A percentile compares a stretch with the other conserved stretches of the same genome.
These are phyloP conservation scores for Glebionis coronaria DNA, from an alignment of 129 eudicot genomes.

Conservation along the genomic window DNA sequence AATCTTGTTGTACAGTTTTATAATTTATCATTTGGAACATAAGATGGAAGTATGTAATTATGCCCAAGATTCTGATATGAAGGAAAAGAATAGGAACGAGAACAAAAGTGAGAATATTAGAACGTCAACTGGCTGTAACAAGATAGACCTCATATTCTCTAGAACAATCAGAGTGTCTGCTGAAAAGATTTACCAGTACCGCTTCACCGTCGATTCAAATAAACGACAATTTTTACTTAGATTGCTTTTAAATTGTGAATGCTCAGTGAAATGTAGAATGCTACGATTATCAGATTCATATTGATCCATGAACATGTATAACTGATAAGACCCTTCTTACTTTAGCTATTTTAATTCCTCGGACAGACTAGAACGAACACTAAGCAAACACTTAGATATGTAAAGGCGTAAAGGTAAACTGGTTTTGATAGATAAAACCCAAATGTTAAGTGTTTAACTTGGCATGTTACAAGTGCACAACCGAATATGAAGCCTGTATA, in stretches of 20 bases:
- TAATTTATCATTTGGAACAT: constrained; percentile 23
- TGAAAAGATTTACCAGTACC: neutral
- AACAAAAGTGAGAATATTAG: constrained; percentile 23
- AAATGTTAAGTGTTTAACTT: too few relatives aligned
- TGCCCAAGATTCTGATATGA: constrained; percentile 15
- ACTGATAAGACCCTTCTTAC: too few relatives aligned
- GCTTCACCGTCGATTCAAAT: neutral
- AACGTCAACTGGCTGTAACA: constrained; percentile 5
- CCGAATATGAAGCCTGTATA: neutral
- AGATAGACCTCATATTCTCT: constrained; percentile 13
- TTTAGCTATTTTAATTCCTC: too few relatives aligned
- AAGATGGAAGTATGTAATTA: neutral
- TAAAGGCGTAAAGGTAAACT: too few relatives aligned
- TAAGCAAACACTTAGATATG: too few relatives aligned
- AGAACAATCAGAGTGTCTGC: constrained; percentile 11
- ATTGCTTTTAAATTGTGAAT: too few relatives aligned
- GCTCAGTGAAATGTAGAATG: too few relatives aligned
- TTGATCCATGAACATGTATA: too few relatives aligned
- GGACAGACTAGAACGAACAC: too few relatives aligned
- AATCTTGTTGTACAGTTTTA: constrained; percentile 24
- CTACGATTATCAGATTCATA: too few relatives aligned
- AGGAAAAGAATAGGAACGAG: constrained; percentile 8
- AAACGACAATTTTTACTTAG: constrained; percentile 9
- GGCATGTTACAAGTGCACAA: neutral
- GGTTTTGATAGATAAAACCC: too few relatives aligned